Evolutionary conservation across 768 basidiomycete species (phyloP).

Genomic region (Pholiota microspora): DNA sequence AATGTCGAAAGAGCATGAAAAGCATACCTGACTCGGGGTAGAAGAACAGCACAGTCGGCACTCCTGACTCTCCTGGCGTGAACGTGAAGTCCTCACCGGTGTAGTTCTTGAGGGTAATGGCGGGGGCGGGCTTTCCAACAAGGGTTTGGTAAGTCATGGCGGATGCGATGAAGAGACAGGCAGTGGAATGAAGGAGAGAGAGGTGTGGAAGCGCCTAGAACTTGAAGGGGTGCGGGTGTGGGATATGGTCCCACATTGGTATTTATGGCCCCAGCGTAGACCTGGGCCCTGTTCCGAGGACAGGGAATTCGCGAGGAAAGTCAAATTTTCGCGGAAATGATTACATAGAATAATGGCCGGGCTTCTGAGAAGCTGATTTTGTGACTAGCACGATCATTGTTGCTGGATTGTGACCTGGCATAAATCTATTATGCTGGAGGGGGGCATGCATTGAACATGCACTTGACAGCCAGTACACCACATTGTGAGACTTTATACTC

Average conservation of each 20-base stretch:
- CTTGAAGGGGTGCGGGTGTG: not conserved
- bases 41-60: constrained; percentile 76
- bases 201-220: constrained; percentile 7
- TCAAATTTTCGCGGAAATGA: not conserved
- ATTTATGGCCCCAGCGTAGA: constrained; percentile 1
- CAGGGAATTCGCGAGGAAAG: not conserved
- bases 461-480: not conserved
- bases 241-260: not conserved
- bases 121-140: constrained; percentile 63
- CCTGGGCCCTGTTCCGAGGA: not conserved
- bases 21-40: constrained; percentile 65
- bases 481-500: not conserved
- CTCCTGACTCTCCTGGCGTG: constrained; percentile 51
- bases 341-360: not conserved
- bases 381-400: not conserved
- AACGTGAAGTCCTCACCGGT: constrained; percentile 62
- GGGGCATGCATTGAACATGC: not conserved
- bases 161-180: not conserved
- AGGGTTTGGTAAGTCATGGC: constrained; percentile 22
- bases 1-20: not conserved
- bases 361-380: not conserved
- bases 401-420: too few relatives aligned
- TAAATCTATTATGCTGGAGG: not conserved
- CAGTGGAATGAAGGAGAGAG: constrained; percentile 1
- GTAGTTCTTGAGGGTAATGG: constrained; percentile 61